These are phyloP conservation scores for Akanthomyces muscarius DNA, from an alignment of 2,329 filamentous ascomycete species.

Conservation along the genomic window DNA sequence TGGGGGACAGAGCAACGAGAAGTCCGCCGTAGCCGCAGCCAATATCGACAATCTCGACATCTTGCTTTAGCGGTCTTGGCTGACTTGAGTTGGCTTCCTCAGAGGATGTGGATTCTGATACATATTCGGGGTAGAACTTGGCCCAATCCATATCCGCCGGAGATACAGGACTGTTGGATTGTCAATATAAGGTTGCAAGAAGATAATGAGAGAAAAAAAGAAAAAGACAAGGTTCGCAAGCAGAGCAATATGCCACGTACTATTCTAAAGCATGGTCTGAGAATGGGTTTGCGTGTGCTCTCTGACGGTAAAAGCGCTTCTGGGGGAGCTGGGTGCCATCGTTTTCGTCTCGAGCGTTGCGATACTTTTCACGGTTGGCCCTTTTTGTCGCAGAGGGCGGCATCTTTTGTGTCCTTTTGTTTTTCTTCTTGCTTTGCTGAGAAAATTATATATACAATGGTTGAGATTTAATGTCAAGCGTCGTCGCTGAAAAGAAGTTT, in stretches of 20 bases:
- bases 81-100: conserved; percentile 24
- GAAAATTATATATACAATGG: neutral
- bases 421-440: neutral
- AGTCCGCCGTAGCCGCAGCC: conserved; percentile 95
- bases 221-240: neutral
- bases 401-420: conserved; percentile 21
- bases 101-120: conserved; percentile 34
- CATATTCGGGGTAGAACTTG: conserved; percentile 72
- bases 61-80: conserved; percentile 41
- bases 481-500: conserved; percentile 5
- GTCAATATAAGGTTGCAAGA: conserved; percentile 10
- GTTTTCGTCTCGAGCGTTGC: conserved; percentile 49
- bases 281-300: conserved; percentile 96
- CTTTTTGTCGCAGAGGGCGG: conserved; percentile 47
- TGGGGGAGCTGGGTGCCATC: conserved; percentile 65
- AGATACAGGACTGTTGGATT: conserved; percentile 60
- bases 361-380: conserved; percentile 64
- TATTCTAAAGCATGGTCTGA: conserved; percentile 89
- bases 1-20: conserved; percentile 76
- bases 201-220: neutral
- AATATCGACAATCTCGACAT: conserved; percentile 92
- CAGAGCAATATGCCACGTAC: conserved; percentile 47
- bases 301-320: conserved; percentile 94
- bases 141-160: conserved; percentile 92
- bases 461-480: neutral